phyloP scores from a whole-genome alignment of 1,284 basidiomycete genomes.

The Ceratobasidium sp. region DNA sequence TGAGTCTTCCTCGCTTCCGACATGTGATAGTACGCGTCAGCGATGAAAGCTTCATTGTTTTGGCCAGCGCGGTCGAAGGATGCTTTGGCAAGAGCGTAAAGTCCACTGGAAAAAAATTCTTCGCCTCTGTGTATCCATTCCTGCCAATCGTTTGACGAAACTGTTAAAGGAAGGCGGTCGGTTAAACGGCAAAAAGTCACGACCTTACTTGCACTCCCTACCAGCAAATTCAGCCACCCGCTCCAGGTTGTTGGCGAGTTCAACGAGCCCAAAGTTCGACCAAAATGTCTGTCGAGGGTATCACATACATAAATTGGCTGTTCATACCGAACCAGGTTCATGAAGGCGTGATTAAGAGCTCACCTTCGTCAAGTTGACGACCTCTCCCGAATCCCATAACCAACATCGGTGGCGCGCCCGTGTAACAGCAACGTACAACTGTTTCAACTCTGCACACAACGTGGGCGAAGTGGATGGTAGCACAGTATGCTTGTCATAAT shows the following conservation, averaged over 20 bases:
- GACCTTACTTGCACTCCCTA: background rate
- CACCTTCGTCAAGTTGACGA: slow-evolving; percentile 15
- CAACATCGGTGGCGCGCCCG: slow-evolving; percentile 75
- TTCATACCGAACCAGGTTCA: background rate
- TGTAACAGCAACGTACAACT: slow-evolving; percentile 78
- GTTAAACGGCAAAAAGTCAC: background rate
- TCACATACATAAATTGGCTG: background rate
- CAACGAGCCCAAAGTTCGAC: background rate
- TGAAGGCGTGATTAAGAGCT: background rate
- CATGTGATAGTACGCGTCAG: slow-evolving; percentile 37
- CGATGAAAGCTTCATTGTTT: slow-evolving; percentile 24
- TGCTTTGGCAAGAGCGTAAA: slow-evolving; percentile 26
- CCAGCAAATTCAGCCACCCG: slow-evolving; percentile 17
- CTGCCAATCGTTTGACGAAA: slow-evolving; percentile 12
- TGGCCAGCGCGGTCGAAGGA: slow-evolving; percentile 39
- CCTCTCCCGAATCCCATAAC: slow-evolving; percentile 64
- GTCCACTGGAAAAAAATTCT: slow-evolving; percentile 38
- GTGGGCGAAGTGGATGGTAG: slow-evolving; percentile 20
- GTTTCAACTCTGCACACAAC: slow-evolving; percentile 65
- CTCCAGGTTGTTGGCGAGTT: background rate
- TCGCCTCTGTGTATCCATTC: slow-evolving; percentile 33
- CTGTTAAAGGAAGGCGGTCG: background rate
- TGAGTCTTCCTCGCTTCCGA: slow-evolving; percentile 21
- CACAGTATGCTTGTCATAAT: slow-evolving; percentile 65
- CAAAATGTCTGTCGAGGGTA: slow-evolving; percentile 17